Percentiles rank a stretch among this genome's conserved stretches.
These are phyloP conservation scores for Trichoderma simmonsii DNA, from an alignment of 2,329 filamentous ascomycete genomes.

Conservation along the genomic window DNA sequence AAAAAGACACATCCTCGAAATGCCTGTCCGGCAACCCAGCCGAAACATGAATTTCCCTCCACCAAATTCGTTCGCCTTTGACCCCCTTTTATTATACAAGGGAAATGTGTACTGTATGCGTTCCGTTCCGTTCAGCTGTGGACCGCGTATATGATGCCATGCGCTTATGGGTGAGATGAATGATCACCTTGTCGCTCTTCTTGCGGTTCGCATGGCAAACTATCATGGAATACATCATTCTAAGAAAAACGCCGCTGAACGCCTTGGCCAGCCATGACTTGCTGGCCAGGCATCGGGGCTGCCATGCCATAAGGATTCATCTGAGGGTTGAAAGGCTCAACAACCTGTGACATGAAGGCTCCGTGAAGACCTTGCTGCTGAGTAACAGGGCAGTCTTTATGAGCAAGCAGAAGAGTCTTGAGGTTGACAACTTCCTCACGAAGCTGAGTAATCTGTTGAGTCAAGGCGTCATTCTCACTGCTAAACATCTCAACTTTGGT, in stretches of 20 bases:
- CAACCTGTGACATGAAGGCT: slow-evolving; percentile 54
- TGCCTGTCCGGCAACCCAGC: background rate
- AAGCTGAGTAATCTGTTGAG: slow-evolving; percentile 76
- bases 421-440: slow-evolving; percentile 92
- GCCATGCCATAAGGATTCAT: slow-evolving; percentile 61
- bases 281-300: slow-evolving; percentile 49
- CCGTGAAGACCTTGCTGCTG: slow-evolving; percentile 70
- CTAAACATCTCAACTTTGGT: slow-evolving; percentile 91
- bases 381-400: slow-evolving; percentile 94
- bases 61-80: background rate
- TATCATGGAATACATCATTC: slow-evolving; percentile 15
- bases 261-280: slow-evolving; percentile 54
- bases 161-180: background rate
- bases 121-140: background rate
- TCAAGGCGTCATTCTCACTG: slow-evolving; percentile 84
- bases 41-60: background rate
- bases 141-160: background rate
- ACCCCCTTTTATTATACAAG: background rate
- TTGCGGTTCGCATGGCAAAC: background rate
- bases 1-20: background rate
- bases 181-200: background rate
- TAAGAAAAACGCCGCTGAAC: slow-evolving; percentile 58
- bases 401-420: slow-evolving; percentile 86
- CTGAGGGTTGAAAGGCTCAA: slow-evolving; percentile 53
- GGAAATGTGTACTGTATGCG: background rate